Base-by-base conservation (phyloP, 2,329 filamentous ascomycete species). In the Neurospora sp. region DNA sequence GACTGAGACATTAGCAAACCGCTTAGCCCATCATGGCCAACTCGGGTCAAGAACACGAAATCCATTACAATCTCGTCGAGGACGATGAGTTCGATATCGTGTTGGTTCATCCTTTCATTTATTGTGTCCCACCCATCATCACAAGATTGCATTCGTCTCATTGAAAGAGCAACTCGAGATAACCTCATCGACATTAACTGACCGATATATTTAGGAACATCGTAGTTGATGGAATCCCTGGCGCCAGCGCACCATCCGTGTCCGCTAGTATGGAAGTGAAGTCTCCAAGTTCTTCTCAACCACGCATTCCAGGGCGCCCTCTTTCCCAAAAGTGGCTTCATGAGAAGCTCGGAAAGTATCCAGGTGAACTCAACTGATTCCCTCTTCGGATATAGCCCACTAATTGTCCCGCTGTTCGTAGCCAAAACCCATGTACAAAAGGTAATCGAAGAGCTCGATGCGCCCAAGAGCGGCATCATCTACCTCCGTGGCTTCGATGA, bases 361-460 rank as follows among this genome's bases (percentile, higher is more conserved):
- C 75, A 12, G 75, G 75, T 76, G 68, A 67, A 71, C 40, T 46
- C 17, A 10, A 33, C 11, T 17, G 23, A 3, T 33, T 33, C 33
- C 2, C 10, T 40, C 62, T 66, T 66, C 46, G 17, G 52, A 33
- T 66, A 28, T 40, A 37, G 17, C 28, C 5, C 28, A 28, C 10
- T 11, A 10, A 28, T 40, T 39, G 46, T 68, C 38, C 70, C 33
- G 2, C n/a, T 12, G 17, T 19, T 1, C 11, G 17, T 40, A 88
- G 86, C 85, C 69, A 88, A 86, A 76, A 78, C 81, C 57, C 86
- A 89, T 74, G 86, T 85, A n/a, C 81, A 82, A 71, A 87, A 86
- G 75, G 86, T 88, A 17, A 85, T 82, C 57, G 79, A 81, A 33
- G 81, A 86, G 74, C 81, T 88, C 15, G 82, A 80, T 10, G 81